A percentile compares a stretch with the other conserved stretches of the same genome.
phyloP scores from a whole-genome alignment of 805 yeast species.

The Schizosaccharomyces cryophilus region DNA sequence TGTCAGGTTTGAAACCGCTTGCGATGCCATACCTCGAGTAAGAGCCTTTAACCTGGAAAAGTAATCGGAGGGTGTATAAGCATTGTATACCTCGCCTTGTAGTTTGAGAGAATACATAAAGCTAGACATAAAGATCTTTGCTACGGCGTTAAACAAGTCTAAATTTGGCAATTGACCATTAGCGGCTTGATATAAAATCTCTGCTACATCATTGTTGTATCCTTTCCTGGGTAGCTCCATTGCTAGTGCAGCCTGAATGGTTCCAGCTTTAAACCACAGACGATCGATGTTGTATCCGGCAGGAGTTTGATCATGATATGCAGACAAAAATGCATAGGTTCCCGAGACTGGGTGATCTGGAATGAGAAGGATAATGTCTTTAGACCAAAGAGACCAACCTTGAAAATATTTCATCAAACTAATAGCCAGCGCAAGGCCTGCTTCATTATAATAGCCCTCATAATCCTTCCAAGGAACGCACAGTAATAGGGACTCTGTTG shows the following conservation, averaged over 20 bases:
- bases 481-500: constrained; percentile 80
- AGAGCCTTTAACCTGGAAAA: constrained; percentile 31
- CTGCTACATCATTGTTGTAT: constrained; percentile 21
- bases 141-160: constrained; percentile 66
- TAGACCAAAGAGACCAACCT: constrained; percentile 84
- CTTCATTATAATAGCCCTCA: constrained; percentile 27
- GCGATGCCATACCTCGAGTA: constrained; percentile 36
- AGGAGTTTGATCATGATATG: constrained; percentile 44
- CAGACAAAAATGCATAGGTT: constrained; percentile 73
- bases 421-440: constrained; percentile 52
- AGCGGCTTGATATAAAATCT: constrained; percentile 60
- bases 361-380: constrained; percentile 66
- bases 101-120: constrained; percentile 50
- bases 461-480: constrained; percentile 51
- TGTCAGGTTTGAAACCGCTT: constrained; percentile 45
- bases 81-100: constrained; percentile 24
- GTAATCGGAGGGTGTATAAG: constrained; percentile 22
- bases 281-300: not conserved
- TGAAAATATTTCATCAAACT: constrained; percentile 59
- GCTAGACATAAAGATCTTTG: constrained; percentile 36
- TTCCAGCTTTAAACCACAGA: constrained; percentile 72
- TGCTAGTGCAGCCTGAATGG: constrained; percentile 73
- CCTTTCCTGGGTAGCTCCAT: constrained; percentile 54
- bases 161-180: constrained; percentile 91
- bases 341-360: constrained; percentile 48